phyloP scores from a whole-genome alignment of 805 yeast genomes.

The Kodamaea jinghongensis region DNA sequence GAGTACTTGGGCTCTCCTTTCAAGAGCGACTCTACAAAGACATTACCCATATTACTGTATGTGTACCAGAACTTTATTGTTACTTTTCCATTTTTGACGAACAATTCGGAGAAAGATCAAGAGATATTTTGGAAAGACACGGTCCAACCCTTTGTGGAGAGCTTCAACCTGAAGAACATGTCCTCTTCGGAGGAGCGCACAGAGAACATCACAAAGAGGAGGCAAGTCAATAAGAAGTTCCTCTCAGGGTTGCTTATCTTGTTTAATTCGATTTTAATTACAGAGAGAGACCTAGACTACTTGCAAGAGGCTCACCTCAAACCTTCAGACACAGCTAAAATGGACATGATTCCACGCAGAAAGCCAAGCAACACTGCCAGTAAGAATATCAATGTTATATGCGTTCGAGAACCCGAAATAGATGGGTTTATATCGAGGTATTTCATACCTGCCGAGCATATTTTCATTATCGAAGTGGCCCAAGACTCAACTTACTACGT shows the following conservation, averaged over 20 bases:
- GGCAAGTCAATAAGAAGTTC: slow-evolving; percentile 59
- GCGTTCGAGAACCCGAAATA: too few relatives aligned
- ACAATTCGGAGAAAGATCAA: slow-evolving; percentile 46
- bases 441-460: not conserved
- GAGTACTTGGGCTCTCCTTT: slow-evolving; percentile 80
- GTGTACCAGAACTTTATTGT: slow-evolving; percentile 60
- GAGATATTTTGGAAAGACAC: slow-evolving; percentile 67
- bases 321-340: slow-evolving; percentile 35
- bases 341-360: slow-evolving; percentile 25
- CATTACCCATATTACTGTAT: slow-evolving; percentile 66
- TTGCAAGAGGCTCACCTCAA: slow-evolving; percentile 29
- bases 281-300: slow-evolving; percentile 55
- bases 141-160: slow-evolving; percentile 79
- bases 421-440: too few relatives aligned
- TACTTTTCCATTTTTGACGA: slow-evolving; percentile 73
- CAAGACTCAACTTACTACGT: slow-evolving; percentile 39
- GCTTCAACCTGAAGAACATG: slow-evolving; percentile 68
- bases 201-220: slow-evolving; percentile 61
- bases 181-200: slow-evolving; percentile 74
- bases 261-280: slow-evolving; percentile 71
- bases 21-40: slow-evolving; percentile 30
- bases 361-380: not conserved
- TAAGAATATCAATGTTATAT: not conserved
- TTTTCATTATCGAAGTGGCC: not conserved
- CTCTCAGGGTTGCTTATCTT: slow-evolving; percentile 61